These are phyloP conservation scores for Xylaria sp. DNA, from an alignment of 2,329 filamentous ascomycete genomes.

Conservation along the genomic window DNA sequence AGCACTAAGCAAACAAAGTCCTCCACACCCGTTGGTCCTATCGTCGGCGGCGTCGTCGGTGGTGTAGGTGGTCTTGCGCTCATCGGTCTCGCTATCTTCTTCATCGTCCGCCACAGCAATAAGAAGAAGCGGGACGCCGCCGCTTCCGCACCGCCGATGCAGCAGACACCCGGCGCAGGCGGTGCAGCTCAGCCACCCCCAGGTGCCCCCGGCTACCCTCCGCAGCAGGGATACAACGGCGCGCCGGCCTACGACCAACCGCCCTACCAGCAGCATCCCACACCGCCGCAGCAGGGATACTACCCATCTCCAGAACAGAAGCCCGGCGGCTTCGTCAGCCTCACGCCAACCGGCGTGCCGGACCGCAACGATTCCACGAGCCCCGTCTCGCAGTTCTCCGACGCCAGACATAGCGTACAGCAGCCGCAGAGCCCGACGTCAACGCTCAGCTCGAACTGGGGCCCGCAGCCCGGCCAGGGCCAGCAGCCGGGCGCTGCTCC, in stretches of 20 bases:
- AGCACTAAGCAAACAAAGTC: constrained; percentile 26
- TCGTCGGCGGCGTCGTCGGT: constrained; percentile 61
- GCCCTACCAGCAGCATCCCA: constrained; percentile 33
- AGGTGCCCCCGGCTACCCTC: constrained; percentile 32
- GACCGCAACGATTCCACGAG: constrained; percentile 47
- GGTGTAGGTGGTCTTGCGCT: constrained; percentile 57
- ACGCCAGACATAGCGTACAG: constrained; percentile 41
- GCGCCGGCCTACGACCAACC: constrained; percentile 36
- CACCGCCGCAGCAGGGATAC: constrained; percentile 40
- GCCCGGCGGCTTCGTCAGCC: constrained; percentile 42
- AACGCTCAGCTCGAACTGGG: constrained; percentile 43
- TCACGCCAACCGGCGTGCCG: constrained; percentile 35
- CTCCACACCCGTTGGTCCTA: constrained; percentile 54
- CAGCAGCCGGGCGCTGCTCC: constrained; percentile 42
- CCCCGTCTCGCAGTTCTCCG: constrained; percentile 44
- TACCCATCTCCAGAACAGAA: constrained; percentile 40
- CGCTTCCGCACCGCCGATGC: constrained; percentile 32
- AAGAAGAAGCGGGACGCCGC: constrained; percentile 44
- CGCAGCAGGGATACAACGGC: constrained; percentile 40
- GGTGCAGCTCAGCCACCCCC: constrained; percentile 6
- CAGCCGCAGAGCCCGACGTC: constrained; percentile 46
- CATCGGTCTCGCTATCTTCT: constrained; percentile 55
- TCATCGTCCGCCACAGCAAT: constrained; percentile 55
- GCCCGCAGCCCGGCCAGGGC: constrained; percentile 37
- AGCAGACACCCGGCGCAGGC: constrained; percentile 29